These are phyloP conservation scores for Hyphopichia khmerensis DNA, from an alignment of 1,139 yeast genomes.

Conservation along the genomic window DNA sequence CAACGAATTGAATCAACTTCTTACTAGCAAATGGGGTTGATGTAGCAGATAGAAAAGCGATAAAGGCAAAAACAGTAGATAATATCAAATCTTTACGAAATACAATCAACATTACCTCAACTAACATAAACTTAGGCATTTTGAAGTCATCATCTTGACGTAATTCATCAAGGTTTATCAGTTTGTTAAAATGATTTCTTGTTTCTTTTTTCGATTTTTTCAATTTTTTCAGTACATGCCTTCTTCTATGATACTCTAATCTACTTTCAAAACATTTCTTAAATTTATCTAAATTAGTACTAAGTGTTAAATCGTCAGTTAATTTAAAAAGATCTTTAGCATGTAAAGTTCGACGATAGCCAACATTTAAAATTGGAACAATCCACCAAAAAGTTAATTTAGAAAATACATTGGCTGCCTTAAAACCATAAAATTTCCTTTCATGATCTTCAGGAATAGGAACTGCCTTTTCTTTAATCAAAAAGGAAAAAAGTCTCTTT, in stretches of 20 bases:
- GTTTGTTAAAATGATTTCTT: neutral
- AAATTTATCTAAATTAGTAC: neutral
- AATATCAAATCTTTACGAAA: constrained; percentile 2
- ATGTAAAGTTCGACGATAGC: constrained; percentile 43
- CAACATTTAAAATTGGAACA: constrained; percentile 37
- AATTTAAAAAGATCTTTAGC: constrained; percentile 37
- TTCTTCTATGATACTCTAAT: constrained; percentile 12
- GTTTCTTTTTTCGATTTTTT: constrained; percentile 2
- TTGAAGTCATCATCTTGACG: neutral
- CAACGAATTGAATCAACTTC: constrained; percentile 52
- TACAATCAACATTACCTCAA: neutral
- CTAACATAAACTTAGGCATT: neutral
- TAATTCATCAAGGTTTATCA: neutral
- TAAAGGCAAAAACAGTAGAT: neutral
- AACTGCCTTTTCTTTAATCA: constrained; percentile 18
- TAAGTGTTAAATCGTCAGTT: constrained; percentile 24
- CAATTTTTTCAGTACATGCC: constrained; percentile 6
- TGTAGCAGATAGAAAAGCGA: constrained; percentile 7
- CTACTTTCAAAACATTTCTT: constrained; percentile 10
- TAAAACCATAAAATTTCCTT: constrained; percentile 27
- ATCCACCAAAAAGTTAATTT: constrained; percentile 43
- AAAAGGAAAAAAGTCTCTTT: constrained; percentile 2
- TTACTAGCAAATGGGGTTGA: constrained; percentile 44
- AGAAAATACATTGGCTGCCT: constrained; percentile 23
- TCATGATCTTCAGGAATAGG: constrained; percentile 32